A percentile compares a stretch with the other conserved stretches of the same genome.
phyloP scores from a whole-genome alignment of 495 filamentous ascomycete genomes.

The Xanthoparmelia taractica region DNA sequence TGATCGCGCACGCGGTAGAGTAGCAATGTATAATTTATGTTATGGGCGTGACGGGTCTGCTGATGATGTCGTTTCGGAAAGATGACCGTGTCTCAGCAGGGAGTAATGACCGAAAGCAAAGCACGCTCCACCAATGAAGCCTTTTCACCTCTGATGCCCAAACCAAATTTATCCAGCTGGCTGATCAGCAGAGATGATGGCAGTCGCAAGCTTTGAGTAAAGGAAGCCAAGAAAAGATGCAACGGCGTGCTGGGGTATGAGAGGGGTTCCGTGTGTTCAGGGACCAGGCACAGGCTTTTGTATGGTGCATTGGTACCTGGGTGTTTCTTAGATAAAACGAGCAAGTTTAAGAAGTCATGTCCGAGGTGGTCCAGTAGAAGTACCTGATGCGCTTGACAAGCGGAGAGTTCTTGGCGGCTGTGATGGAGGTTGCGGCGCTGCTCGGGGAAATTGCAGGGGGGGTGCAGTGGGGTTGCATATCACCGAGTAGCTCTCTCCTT shows the following conservation, averaged over 20 bases:
- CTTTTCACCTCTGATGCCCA: background rate
- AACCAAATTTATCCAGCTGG: background rate
- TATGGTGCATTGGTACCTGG: background rate
- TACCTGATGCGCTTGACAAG: conserved; percentile 10
- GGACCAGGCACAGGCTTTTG: background rate
- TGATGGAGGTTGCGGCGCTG: background rate
- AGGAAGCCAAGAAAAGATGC: background rate
- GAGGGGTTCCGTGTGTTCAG: background rate
- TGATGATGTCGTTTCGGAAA: conserved; percentile 11
- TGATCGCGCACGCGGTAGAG: conserved; percentile 3
- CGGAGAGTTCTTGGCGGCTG: conserved; percentile 14
- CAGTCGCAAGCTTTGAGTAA: background rate
- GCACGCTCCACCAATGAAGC: background rate
- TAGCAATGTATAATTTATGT: background rate
- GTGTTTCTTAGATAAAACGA: background rate
- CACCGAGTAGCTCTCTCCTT: too few relatives aligned
- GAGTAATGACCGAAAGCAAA: background rate
- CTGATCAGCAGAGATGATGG: conserved; percentile 6
- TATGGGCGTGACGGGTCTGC: conserved; percentile 8
- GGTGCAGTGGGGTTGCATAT: background rate
- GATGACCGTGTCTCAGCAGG: conserved; percentile 1
- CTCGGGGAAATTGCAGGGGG: conserved; percentile 19
- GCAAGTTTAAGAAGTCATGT: background rate
- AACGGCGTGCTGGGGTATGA: background rate
- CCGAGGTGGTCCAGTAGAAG: conserved; percentile 1